These are phyloP conservation scores for Cytidiella melzeri DNA, from an alignment of 768 basidiomycete species.

Conservation along the genomic window DNA sequence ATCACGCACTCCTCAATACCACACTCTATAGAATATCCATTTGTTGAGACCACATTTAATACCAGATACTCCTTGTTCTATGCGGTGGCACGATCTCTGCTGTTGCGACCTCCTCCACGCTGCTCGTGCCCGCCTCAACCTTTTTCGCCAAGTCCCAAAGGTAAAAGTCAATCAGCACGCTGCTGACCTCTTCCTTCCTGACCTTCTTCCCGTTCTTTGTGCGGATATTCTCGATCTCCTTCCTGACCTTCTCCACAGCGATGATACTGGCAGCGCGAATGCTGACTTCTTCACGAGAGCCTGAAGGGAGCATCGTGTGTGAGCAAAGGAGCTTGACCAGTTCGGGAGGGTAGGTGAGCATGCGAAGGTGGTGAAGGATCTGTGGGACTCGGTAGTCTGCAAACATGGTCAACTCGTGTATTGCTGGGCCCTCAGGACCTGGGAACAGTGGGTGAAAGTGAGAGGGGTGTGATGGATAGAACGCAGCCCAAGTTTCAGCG, in stretches of 20 bases:
- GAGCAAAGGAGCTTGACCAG: constrained; percentile 47
- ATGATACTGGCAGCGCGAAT: constrained; percentile 77
- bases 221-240: constrained; percentile 39
- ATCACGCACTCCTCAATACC: neutral
- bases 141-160: constrained; percentile 84
- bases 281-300: constrained; percentile 67
- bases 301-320: constrained; percentile 41
- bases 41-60: constrained; percentile 35
- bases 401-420: constrained; percentile 84
- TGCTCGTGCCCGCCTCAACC: constrained; percentile 57
- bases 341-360: constrained; percentile 63
- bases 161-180: constrained; percentile 87
- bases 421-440: constrained; percentile 55
- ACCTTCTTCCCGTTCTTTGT: constrained; percentile 6
- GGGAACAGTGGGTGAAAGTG: constrained; percentile 70
- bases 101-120: constrained; percentile 49
- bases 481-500: constrained; percentile 90
- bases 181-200: constrained; percentile 38
- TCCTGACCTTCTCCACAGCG: constrained; percentile 69
- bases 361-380: constrained; percentile 76
- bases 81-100: constrained; percentile 62
- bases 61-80: constrained; percentile 82
- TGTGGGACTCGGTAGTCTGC: constrained; percentile 92
- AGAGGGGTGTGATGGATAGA: constrained; percentile 51
- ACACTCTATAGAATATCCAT: neutral